Conservation (phyloP, 148 eudicot genomes). For the Simmondsia chinensis region DNA sequence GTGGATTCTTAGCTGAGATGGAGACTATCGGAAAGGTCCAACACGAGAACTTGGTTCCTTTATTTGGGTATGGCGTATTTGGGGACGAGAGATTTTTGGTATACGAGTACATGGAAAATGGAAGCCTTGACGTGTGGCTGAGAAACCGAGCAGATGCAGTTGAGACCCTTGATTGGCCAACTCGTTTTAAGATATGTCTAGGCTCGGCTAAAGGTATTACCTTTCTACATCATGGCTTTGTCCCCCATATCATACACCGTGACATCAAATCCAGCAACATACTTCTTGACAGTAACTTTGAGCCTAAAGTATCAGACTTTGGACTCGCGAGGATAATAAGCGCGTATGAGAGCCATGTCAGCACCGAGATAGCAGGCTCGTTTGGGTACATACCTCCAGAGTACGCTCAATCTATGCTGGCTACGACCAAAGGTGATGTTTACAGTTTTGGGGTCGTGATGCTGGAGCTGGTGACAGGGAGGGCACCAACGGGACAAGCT, state of each 20-base stretch:
- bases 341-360: constrained; percentile 91
- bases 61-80: constrained; percentile 76
- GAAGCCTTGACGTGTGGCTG: constrained; percentile 89
- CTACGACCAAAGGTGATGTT: constrained; percentile 72
- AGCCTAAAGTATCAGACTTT: constrained; percentile 83
- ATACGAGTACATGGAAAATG: constrained; percentile 93
- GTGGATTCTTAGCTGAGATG: constrained; percentile 87
- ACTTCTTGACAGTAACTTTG: constrained; percentile 54
- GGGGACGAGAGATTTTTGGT: constrained; percentile 74
- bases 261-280: constrained; percentile 95
- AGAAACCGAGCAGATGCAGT: constrained; percentile 73
- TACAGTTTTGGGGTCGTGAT: constrained; percentile 95
- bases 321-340: constrained; percentile 89
- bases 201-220: constrained; percentile 90
- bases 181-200: constrained; percentile 70
- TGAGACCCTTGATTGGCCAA: constrained; percentile 82
- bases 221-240: constrained; percentile 88
- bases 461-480: constrained; percentile 81
- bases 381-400: constrained; percentile 96
- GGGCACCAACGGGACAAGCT: constrained; percentile 75
- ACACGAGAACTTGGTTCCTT: constrained; percentile 68
- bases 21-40: constrained; percentile 91
- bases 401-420: constrained; percentile 81
- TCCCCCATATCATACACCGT: constrained; percentile 88
- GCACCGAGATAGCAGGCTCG: constrained; percentile 79